A percentile compares a stretch with the other conserved stretches of the same genome.
These are phyloP conservation scores for Calonectria montana DNA, from an alignment of 2,329 filamentous ascomycete genomes.

Conservation along the genomic window DNA sequence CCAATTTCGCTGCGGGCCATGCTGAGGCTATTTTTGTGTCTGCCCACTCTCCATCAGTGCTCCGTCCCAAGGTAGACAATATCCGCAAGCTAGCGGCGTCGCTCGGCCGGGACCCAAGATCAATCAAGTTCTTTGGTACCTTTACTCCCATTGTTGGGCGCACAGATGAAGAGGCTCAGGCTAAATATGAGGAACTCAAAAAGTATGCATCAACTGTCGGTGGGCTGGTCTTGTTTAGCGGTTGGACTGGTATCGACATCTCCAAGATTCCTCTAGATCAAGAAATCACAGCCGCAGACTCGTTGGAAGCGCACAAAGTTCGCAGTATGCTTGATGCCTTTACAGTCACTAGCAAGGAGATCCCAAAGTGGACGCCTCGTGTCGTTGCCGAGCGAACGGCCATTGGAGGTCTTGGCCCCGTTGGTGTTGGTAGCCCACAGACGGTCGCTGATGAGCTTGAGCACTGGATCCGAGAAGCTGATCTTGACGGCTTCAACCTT, in stretches of 20 bases:
- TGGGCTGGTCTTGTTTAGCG: slow-evolving; percentile 65
- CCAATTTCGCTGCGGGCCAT: slow-evolving; percentile 66
- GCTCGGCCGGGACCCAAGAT: slow-evolving; percentile 65
- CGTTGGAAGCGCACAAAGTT: slow-evolving; percentile 63
- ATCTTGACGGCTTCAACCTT: slow-evolving; percentile 56
- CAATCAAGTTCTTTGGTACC: slow-evolving; percentile 66
- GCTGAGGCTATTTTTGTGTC: slow-evolving; percentile 72
- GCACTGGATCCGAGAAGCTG: slow-evolving; percentile 55
- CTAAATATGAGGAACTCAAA: slow-evolving; percentile 62
- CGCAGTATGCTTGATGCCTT: slow-evolving; percentile 61
- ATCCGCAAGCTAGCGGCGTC: slow-evolving; percentile 63
- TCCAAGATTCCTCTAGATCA: slow-evolving; percentile 68
- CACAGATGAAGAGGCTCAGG: slow-evolving; percentile 64
- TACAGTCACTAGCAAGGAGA: slow-evolving; percentile 58
- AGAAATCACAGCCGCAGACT: slow-evolving; percentile 66
- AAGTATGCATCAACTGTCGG: slow-evolving; percentile 65
- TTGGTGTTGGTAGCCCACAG: slow-evolving; percentile 51
- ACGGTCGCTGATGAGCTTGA: slow-evolving; percentile 59
- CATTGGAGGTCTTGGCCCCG: slow-evolving; percentile 53
- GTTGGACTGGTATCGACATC: slow-evolving; percentile 71
- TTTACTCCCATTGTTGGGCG: slow-evolving; percentile 61
- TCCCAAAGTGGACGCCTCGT: slow-evolving; percentile 57
- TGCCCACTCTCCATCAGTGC: slow-evolving; percentile 60
- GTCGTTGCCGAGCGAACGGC: slow-evolving; percentile 54
- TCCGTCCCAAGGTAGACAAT: slow-evolving; percentile 62